Conservation (phyloP, 1,284 basidiomycete genomes). For the Tylopilus orsonianus region DNA sequence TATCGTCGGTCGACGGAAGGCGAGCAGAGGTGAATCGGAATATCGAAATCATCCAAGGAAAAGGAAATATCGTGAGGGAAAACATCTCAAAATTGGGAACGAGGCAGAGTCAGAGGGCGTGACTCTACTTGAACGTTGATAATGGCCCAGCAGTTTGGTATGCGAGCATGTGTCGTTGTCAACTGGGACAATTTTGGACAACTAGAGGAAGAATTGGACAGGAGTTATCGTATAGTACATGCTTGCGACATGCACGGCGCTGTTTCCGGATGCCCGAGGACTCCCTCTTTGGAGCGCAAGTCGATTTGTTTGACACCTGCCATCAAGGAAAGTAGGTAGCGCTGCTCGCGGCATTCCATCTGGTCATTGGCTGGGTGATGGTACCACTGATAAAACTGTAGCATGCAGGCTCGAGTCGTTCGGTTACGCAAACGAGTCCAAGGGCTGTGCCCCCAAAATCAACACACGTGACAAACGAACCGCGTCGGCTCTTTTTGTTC, state of each 20-base stretch:
- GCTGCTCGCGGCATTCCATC: not conserved
- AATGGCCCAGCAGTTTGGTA: no score
- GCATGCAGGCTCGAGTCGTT: not conserved
- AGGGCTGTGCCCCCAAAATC: conserved; percentile 21
- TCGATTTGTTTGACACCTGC: not conserved
- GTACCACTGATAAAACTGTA: no score
- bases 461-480: conserved; percentile 36
- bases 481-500: conserved; percentile 26
- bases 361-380: not conserved
- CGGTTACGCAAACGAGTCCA: no score
- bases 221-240: not conserved
- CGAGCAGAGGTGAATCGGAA: conserved; percentile 15
- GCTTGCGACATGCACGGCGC: not conserved
- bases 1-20: conserved; percentile 21
- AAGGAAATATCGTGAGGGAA: conserved; percentile 18
- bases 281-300: no score
- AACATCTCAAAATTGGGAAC: conserved; percentile 23
- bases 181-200: not conserved
- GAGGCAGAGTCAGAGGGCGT: conserved; percentile 11
- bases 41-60: conserved; percentile 19
- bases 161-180: no score
- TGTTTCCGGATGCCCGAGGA: no score
- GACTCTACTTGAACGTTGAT: no score
- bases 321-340: not conserved
- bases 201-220: not conserved